Evolutionary conservation across 352 stramenopile genomes (phyloP).

Genomic region (Blastocystis sp.): DNA sequence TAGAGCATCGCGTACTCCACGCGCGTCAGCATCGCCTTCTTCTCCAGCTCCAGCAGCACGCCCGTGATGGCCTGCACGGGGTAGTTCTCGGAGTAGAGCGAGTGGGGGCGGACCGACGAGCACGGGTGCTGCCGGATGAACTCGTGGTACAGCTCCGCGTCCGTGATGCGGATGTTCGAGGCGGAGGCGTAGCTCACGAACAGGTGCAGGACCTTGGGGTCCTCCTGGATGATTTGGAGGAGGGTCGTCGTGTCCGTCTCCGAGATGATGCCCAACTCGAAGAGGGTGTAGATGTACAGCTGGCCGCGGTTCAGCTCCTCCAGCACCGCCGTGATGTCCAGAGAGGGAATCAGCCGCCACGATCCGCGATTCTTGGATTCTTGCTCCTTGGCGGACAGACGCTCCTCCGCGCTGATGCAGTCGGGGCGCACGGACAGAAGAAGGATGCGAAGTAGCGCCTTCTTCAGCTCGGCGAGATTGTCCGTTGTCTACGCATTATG

Average conservation of each 20-base stretch:
- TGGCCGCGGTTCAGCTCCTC: slow-evolving; percentile 19
- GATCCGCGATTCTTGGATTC: slow-evolving; percentile 16
- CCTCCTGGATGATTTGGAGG: slow-evolving; percentile 15
- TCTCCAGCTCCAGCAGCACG: slow-evolving; percentile 38
- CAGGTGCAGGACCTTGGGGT: background rate
- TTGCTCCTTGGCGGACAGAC: background rate
- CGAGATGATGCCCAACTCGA: slow-evolving; percentile 21
- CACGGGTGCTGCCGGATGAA: background rate
- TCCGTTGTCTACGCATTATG: background rate
- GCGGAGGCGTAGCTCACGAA: background rate
- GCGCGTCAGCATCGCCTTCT: background rate
- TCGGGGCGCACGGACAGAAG: slow-evolving; percentile 25
- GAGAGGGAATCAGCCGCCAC: background rate
- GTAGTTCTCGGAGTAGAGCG: background rate
- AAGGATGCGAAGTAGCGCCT: slow-evolving; percentile 20
- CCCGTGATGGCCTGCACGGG: slow-evolving; percentile 4
- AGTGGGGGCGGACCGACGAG: background rate
- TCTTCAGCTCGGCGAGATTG: slow-evolving; percentile 40
- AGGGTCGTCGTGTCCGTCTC: background rate
- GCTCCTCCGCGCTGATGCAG: background rate
- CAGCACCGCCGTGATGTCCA: background rate
- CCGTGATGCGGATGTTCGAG: background rate
- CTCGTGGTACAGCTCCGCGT: background rate
- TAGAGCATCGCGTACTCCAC: slow-evolving; percentile 25
- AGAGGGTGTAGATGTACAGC: slow-evolving; percentile 18